Conservation (phyloP, 495 filamentous ascomycete species). For the Xylaria castorea region DNA sequence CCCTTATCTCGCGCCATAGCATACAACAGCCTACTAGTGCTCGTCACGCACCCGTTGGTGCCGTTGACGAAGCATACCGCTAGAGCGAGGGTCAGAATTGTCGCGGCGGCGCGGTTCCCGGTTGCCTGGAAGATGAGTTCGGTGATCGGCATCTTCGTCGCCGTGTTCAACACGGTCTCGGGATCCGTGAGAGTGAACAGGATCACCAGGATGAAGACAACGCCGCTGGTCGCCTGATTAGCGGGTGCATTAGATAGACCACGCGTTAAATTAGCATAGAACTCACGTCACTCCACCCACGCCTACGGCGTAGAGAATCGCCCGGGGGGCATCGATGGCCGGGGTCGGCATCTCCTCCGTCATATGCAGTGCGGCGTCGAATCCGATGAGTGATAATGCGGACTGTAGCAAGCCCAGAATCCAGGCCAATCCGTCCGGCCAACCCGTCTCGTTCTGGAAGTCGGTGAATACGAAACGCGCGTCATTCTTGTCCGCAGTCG, state of each 20-base stretch:
- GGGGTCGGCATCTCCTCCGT: constrained; percentile 55
- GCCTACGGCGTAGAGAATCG: constrained; percentile 44
- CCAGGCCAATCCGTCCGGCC: constrained; percentile 69
- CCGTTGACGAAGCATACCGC: constrained; percentile 47
- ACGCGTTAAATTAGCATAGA: background rate
- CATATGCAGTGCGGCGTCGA: constrained; percentile 70
- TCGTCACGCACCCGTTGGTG: constrained; percentile 53
- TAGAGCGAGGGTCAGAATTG: constrained; percentile 43
- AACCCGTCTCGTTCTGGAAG: constrained; percentile 68
- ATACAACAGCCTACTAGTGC: constrained; percentile 60
- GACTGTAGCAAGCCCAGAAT: constrained; percentile 67
- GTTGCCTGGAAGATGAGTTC: constrained; percentile 49
- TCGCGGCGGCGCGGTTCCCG: constrained; percentile 40
- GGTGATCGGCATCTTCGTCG: constrained; percentile 53
- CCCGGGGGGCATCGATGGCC: constrained; percentile 44
- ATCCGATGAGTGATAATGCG: constrained; percentile 66
- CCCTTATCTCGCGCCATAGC: constrained; percentile 67
- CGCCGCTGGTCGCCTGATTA: constrained; percentile 26
- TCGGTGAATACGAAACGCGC: constrained; percentile 59
- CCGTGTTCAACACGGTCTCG: constrained; percentile 41
- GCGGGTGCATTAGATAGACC: background rate
- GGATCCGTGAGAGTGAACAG: constrained; percentile 45
- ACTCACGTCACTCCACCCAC: constrained; percentile 47
- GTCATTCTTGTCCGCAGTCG: constrained; percentile 44
- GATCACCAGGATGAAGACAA: constrained; percentile 43